A percentile compares a stretch with the other conserved stretches of the same genome.
Conservation (phyloP, 2,329 filamentous ascomycete species). For the Fusarium begoniae region DNA sequence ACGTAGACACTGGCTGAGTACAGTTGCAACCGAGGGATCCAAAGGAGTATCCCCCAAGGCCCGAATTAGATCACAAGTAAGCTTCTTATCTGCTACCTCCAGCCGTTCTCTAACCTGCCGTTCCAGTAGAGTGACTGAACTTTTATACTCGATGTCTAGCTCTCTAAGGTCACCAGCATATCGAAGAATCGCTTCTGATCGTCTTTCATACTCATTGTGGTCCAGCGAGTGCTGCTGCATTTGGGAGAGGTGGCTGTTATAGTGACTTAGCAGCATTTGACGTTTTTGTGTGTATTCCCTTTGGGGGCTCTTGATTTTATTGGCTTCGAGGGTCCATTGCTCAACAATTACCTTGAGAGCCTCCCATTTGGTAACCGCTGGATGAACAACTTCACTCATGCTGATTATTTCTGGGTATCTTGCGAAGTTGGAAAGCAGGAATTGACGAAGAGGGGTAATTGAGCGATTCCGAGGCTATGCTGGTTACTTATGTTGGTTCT, state of each 20-base stretch:
- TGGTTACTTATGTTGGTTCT: neutral
- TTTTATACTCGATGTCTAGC: neutral
- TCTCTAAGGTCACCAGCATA: neutral
- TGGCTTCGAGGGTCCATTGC: neutral
- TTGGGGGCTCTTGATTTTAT: neutral
- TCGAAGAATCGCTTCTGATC: neutral
- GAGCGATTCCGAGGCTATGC: fast-evolving
- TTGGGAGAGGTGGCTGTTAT: neutral
- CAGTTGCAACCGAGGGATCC: neutral
- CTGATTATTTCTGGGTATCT: neutral
- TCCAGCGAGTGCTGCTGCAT: neutral
- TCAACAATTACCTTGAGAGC: neutral
- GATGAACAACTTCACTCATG: neutral
- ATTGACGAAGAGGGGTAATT: neutral
- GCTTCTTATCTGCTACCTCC: fast-evolving
- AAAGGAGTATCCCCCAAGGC: neutral
- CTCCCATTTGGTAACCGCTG: neutral
- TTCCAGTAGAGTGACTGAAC: neutral
- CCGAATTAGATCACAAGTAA: neutral
- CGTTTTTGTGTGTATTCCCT: neutral
- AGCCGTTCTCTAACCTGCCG: fast-evolving
- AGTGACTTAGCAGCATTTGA: neutral
- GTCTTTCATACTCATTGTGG: fast-evolving
- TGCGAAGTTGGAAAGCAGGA: fast-evolving
- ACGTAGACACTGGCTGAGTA: fast-evolving